phyloP scores from a whole-genome alignment of 2,329 filamentous ascomycete genomes.

The Pseudocercospora macadamiae region DNA sequence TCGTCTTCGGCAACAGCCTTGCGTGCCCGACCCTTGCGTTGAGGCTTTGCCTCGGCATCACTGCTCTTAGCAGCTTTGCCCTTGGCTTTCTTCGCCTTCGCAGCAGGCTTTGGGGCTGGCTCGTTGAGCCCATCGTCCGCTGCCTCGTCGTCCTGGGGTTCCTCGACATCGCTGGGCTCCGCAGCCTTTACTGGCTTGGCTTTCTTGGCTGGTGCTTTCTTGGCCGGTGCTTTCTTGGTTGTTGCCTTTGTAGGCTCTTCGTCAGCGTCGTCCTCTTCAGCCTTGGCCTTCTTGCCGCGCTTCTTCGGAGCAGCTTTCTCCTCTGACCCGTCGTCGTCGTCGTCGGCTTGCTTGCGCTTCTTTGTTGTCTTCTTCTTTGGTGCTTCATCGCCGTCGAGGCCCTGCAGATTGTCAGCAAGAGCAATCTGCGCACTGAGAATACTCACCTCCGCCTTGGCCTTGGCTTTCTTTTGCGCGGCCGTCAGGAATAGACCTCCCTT shows the following conservation, averaged over 20 bases:
- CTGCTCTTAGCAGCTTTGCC: slow-evolving; percentile 39
- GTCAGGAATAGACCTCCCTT: slow-evolving; percentile 38
- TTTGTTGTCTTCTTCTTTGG: slow-evolving; percentile 37
- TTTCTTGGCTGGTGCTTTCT: slow-evolving; percentile 1
- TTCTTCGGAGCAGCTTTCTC: slow-evolving; percentile 29
- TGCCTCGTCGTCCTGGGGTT: slow-evolving; percentile 29
- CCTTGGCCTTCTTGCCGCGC: slow-evolving; percentile 28
- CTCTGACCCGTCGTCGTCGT: slow-evolving; percentile 33
- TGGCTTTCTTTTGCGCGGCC: slow-evolving; percentile 34
- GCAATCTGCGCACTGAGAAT: neutral
- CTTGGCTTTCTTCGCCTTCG: slow-evolving; percentile 33
- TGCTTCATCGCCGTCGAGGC: slow-evolving; percentile 23
- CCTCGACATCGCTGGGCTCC: slow-evolving; percentile 18
- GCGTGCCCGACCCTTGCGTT: slow-evolving; percentile 37
- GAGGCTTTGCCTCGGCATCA: slow-evolving; percentile 35
- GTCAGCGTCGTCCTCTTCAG: slow-evolving; percentile 19
- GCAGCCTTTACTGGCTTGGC: slow-evolving; percentile 34
- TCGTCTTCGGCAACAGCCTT: slow-evolving; percentile 27
- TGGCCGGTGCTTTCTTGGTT: slow-evolving; percentile 26
- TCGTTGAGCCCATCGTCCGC: slow-evolving; percentile 35
- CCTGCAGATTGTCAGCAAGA: slow-evolving; percentile 19
- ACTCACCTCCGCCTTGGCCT: slow-evolving; percentile 28
- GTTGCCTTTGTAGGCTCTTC: slow-evolving; percentile 18
- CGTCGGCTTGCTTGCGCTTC: slow-evolving; percentile 31
- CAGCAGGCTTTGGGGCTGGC: slow-evolving; percentile 38